These are phyloP conservation scores for Sextonia rubra DNA, from an alignment of 164 flowering plant species.

Conservation along the genomic window DNA sequence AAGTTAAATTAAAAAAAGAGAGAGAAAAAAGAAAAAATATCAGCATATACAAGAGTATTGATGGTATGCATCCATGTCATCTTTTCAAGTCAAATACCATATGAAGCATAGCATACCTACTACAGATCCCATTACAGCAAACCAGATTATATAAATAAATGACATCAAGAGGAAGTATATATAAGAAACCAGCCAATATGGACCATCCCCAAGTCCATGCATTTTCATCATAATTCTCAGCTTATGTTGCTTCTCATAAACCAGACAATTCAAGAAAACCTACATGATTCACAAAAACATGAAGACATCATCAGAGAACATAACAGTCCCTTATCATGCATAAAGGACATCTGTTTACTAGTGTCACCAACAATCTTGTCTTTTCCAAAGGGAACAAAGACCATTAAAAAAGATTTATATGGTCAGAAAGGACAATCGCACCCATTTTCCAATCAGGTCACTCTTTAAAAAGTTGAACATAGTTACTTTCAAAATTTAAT, in stretches of 20 bases:
- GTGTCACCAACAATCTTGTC: no score
- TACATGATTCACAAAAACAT: conserved; percentile 16
- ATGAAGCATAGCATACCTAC: conserved; percentile 18
- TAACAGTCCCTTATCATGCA: no score
- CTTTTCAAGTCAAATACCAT: neutral
- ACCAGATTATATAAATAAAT: conserved; percentile 22
- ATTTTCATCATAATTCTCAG: conserved; percentile 43
- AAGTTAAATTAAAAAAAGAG: neutral
- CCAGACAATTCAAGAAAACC: conserved; percentile 28
- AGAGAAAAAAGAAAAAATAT: neutral
- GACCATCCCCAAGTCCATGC: conserved; percentile 43
- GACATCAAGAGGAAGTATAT: conserved; percentile 27
- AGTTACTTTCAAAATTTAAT: no score
- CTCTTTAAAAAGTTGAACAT: no score
- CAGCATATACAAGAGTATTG: neutral
- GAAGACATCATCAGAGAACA: neutral
- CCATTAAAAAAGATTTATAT: no score
- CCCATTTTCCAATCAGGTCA: no score
- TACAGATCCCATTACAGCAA: conserved; percentile 25
- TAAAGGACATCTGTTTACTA: no score
- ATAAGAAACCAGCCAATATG: conserved; percentile 36
- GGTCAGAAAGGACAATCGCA: no score
- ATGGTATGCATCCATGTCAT: neutral
- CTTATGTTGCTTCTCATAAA: conserved; percentile 39
- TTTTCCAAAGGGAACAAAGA: no score